Percentiles rank a stretch among this genome's conserved stretches.
These are phyloP conservation scores for Macadamia tetraphylla DNA, from an alignment of 164 flowering plant genomes.

Conservation along the genomic window DNA sequence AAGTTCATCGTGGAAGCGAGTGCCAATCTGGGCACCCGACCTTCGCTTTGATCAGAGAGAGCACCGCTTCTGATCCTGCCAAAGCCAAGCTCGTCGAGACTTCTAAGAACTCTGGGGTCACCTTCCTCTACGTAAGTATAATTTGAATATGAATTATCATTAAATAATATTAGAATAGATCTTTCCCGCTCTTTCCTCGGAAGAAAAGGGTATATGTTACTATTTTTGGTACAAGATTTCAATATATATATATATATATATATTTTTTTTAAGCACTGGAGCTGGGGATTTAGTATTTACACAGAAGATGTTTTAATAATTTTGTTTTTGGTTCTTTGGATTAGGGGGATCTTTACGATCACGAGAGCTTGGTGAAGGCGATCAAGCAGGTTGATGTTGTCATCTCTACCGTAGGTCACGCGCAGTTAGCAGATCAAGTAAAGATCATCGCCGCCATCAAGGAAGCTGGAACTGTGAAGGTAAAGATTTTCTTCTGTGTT, in stretches of 20 bases:
- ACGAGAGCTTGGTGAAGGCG: constrained; percentile 60
- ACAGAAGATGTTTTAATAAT: too few relatives aligned
- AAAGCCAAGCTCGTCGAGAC: constrained; percentile 37
- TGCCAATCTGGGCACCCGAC: constrained; percentile 49
- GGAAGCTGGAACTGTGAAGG: constrained; percentile 68
- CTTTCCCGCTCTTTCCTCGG: too few relatives aligned
- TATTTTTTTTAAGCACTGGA: too few relatives aligned
- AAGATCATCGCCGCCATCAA: constrained; percentile 65
- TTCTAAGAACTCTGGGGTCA: constrained; percentile 48
- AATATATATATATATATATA: too few relatives aligned
- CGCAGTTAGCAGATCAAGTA: constrained; percentile 39
- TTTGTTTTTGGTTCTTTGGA: background rate
- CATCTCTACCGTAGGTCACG: constrained; percentile 46
- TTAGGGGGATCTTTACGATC: constrained; percentile 61
- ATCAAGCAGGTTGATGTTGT: constrained; percentile 69
- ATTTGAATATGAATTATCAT: too few relatives aligned
- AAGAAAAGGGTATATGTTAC: too few relatives aligned
- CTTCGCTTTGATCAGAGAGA: constrained; percentile 42
- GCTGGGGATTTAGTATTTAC: too few relatives aligned
- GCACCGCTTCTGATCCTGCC: constrained; percentile 36
- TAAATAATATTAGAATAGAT: too few relatives aligned
- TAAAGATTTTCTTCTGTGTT: background rate
- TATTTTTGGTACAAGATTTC: too few relatives aligned
- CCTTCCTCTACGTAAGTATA: constrained; percentile 28
- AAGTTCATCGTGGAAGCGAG: constrained; percentile 57